These are phyloP conservation scores for Nothopassalora personata DNA, from an alignment of 2,329 filamentous ascomycete genomes.

Conservation along the genomic window DNA sequence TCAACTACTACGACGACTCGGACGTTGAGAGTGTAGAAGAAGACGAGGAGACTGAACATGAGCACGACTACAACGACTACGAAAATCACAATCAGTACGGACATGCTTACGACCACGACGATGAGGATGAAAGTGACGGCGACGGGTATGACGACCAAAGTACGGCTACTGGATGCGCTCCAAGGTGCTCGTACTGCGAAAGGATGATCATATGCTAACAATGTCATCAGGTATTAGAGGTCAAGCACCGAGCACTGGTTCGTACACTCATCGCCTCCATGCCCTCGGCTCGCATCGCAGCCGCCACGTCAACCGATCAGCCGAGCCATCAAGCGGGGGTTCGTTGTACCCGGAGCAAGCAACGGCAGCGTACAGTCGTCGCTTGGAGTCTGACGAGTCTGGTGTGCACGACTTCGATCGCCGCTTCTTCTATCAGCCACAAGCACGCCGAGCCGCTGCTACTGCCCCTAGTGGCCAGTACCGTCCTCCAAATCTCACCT, in stretches of 20 bases:
- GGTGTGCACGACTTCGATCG: conserved; percentile 2
- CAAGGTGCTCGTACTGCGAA: conserved; percentile 1
- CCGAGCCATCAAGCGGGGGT: not conserved
- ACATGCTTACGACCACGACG: not conserved
- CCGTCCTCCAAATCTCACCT: conserved; percentile 4
- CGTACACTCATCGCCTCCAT: conserved; percentile 10
- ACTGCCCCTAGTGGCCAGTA: not conserved
- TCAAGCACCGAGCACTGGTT: not conserved
- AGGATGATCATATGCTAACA: conserved; percentile 8
- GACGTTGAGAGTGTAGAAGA: conserved; percentile 2
- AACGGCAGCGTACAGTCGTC: not conserved
- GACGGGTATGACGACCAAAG: conserved; percentile 17
- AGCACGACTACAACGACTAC: conserved; percentile 4
- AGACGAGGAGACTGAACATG: not conserved
- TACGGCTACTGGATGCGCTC: conserved; percentile 24
- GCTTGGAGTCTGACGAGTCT: not conserved
- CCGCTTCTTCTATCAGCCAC: not conserved
- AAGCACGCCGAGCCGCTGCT: not conserved
- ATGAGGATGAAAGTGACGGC: not conserved
- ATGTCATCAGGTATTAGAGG: conserved; percentile 12
- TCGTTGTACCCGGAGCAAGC: not conserved
- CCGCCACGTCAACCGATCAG: conserved; percentile 10
- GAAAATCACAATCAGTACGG: not conserved
- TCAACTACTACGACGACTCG: conserved; percentile 2
- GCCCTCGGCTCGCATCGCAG: conserved; percentile 10